Evolutionary conservation across 2,329 filamentous ascomycete genomes (phyloP).

Genomic region (Lasiodiplodia citricola): DNA sequence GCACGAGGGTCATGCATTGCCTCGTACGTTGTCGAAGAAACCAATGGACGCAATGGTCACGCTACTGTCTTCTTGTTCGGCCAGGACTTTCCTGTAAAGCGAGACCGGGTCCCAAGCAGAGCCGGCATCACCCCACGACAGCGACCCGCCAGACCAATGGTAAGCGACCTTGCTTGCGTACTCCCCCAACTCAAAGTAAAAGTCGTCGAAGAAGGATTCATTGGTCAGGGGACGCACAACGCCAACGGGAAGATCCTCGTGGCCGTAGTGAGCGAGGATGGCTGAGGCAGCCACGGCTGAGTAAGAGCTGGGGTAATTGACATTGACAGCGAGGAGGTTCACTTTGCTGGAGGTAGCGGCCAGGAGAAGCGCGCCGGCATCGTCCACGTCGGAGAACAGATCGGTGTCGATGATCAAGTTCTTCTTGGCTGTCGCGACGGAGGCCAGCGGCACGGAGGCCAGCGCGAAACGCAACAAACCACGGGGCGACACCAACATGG

Average conservation of each 20-base stretch:
- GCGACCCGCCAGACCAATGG: conserved; percentile 46
- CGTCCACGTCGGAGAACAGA: conserved; percentile 55
- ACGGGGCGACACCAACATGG: not conserved
- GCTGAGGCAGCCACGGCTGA: conserved; percentile 46
- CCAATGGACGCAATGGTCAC: conserved; percentile 55
- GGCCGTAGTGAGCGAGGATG: conserved; percentile 50
- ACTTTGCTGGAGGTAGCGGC: conserved; percentile 45
- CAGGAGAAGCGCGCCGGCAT: conserved; percentile 50
- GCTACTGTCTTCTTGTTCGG: conserved; percentile 47
- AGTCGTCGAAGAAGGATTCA: conserved; percentile 52
- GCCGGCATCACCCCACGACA: conserved; percentile 44
- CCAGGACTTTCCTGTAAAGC: conserved; percentile 53
- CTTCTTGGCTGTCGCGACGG: conserved; percentile 31
- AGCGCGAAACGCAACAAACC: not conserved
- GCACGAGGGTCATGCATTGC: not conserved
- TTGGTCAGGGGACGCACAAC: conserved; percentile 49
- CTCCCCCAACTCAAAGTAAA: conserved; percentile 48
- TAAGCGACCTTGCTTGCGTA: conserved; percentile 55
- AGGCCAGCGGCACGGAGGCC: not conserved
- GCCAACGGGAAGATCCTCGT: conserved; percentile 45
- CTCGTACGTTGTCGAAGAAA: conserved; percentile 50
- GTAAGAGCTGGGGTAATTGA: conserved; percentile 51
- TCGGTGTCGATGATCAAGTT: conserved; percentile 56
- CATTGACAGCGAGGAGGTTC: conserved; percentile 49
- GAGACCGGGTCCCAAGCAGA: conserved; percentile 50